These are phyloP conservation scores for Iberis pinnata DNA, from an alignment of 345 rosid genomes.

Conservation along the genomic window DNA sequence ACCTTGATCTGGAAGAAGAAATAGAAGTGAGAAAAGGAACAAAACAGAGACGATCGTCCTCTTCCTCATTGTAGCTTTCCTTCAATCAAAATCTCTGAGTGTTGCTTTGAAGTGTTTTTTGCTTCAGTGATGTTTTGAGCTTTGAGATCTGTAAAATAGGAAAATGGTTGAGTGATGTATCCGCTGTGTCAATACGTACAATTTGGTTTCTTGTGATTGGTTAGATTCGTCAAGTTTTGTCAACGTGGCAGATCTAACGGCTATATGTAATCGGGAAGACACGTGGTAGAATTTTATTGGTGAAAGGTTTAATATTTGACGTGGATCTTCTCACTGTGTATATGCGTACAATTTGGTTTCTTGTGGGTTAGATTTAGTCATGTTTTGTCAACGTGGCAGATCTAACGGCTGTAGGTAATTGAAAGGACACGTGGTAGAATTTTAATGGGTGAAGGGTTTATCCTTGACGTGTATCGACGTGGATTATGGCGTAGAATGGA, in stretches of 20 bases:
- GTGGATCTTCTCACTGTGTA: slow-evolving; percentile 23
- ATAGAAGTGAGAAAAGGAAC: slow-evolving; percentile 58
- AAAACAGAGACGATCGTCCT: slow-evolving; percentile 80
- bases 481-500: slow-evolving; percentile 15
- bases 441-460: slow-evolving; percentile 10
- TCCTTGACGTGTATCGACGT: slow-evolving; percentile 30
- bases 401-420: slow-evolving; percentile 9
- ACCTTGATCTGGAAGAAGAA: slow-evolving; percentile 87
- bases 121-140: neutral
- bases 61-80: slow-evolving; percentile 56
- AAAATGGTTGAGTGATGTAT: slow-evolving; percentile 6
- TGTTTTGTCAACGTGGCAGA: slow-evolving; percentile 17
- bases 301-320: slow-evolving; percentile 15
- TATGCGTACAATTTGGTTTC: slow-evolving; percentile 17
- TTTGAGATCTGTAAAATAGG: slow-evolving; percentile 25
- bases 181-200: slow-evolving; percentile 4
- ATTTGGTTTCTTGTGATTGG: slow-evolving; percentile 13
- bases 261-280: neutral
- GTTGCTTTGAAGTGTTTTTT: slow-evolving; percentile 4
- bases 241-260: slow-evolving; percentile 29
- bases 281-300: slow-evolving; percentile 22
- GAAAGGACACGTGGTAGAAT: slow-evolving; percentile 12
- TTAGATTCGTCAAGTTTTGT: slow-evolving; percentile 4
- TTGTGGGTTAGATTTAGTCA: slow-evolving; percentile 1
- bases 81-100: slow-evolving; percentile 6